These are phyloP conservation scores for Naganishia sp. DNA, from an alignment of 1,284 basidiomycete species.

Conservation along the genomic window DNA sequence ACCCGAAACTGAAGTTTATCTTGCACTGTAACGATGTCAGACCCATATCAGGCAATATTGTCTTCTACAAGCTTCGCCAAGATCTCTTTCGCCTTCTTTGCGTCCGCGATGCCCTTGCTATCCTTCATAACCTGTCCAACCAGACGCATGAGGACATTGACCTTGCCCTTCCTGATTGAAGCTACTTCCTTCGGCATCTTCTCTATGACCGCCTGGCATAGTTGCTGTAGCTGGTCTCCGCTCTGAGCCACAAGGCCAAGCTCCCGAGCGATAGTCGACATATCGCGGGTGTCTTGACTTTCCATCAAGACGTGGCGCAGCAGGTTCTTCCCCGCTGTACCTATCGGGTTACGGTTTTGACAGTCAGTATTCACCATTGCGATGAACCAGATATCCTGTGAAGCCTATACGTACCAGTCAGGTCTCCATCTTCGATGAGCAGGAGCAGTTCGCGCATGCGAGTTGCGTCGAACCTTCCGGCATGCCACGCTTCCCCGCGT, in stretches of 20 bases:
- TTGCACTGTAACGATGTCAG: slow-evolving; percentile 16
- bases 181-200: slow-evolving; percentile 70
- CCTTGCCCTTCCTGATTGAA: slow-evolving; percentile 70
- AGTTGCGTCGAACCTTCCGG: slow-evolving; percentile 63
- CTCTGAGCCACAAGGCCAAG: slow-evolving; percentile 37
- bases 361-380: not conserved
- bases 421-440: slow-evolving; percentile 64
- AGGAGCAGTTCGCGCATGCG: slow-evolving; percentile 78
- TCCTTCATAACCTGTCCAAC: slow-evolving; percentile 87
- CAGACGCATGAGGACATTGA: slow-evolving; percentile 81
- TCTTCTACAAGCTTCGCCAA: slow-evolving; percentile 43
- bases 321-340: slow-evolving; percentile 68
- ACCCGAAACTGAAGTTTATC: slow-evolving; percentile 7
- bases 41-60: not conserved
- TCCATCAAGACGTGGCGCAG: slow-evolving; percentile 57
- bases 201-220: slow-evolving; percentile 67
- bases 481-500: slow-evolving; percentile 63
- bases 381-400: no score
- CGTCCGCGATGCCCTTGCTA: slow-evolving; percentile 75
- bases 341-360: slow-evolving; percentile 49
- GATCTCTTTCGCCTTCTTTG: slow-evolving; percentile 50
- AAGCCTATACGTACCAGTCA: slow-evolving; percentile 63
- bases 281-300: slow-evolving; percentile 29
- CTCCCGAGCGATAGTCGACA: slow-evolving; percentile 30
- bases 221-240: slow-evolving; percentile 54